Conservation (phyloP, 2,329 filamentous ascomycete genomes). For the Fusarium keratoplasticum region DNA sequence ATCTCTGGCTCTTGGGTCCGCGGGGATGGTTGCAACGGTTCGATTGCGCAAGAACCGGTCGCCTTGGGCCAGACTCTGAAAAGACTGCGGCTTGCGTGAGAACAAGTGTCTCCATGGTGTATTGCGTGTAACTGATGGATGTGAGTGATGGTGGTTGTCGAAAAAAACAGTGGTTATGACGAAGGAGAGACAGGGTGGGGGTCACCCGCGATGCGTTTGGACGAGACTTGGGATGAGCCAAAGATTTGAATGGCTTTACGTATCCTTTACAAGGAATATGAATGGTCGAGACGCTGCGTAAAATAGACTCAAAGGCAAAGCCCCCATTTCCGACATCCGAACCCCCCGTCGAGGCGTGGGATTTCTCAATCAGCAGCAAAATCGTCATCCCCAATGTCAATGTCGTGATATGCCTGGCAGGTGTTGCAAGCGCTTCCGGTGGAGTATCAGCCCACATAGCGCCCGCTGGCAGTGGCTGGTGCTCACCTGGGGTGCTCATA, state of each 20-base stretch:
- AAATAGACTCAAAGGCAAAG: background rate
- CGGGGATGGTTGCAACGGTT: constrained; percentile 55
- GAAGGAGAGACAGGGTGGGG: constrained; percentile 20
- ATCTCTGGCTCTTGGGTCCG: constrained; percentile 59
- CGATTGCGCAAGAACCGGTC: constrained; percentile 56
- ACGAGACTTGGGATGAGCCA: background rate
- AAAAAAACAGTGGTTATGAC: constrained; percentile 13
- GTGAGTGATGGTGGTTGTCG: constrained; percentile 8
- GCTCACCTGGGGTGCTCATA: constrained; percentile 6
- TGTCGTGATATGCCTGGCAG: constrained; percentile 42
- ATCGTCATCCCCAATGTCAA: constrained; percentile 39
- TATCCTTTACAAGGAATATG: constrained; percentile 13
- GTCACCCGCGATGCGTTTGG: constrained; percentile 7
- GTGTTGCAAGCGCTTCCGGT: constrained; percentile 28
- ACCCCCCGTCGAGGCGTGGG: constrained; percentile 27
- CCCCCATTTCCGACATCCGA: constrained; percentile 30
- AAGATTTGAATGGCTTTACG: constrained; percentile 15
- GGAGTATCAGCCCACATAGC: constrained; percentile 40
- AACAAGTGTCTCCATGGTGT: background rate
- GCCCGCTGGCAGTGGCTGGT: constrained; percentile 27
- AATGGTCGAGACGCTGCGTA: constrained; percentile 2
- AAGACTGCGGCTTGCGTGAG: background rate
- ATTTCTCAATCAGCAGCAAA: constrained; percentile 6
- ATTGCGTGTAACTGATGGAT: background rate
- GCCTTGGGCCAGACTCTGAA: constrained; percentile 45